A percentile compares a stretch with the other conserved stretches of the same genome.
These are phyloP conservation scores for Stentor roeselii DNA, from an alignment of 73 alveolate genomes.

Conservation along the genomic window DNA sequence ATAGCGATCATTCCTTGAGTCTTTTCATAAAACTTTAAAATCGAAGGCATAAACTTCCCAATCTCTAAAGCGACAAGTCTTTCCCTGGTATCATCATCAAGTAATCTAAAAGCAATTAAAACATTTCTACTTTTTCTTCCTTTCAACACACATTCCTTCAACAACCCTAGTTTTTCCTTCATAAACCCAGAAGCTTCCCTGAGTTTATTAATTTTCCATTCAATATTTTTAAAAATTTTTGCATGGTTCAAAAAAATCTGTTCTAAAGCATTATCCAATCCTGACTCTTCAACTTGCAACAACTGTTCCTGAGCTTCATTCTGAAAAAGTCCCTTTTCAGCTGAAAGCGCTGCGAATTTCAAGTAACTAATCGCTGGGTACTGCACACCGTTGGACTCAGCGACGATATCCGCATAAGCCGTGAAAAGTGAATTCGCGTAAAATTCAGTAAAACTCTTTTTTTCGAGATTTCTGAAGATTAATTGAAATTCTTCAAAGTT, in stretches of 20 bases:
- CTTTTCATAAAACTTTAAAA: neutral
- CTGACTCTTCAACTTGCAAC: neutral
- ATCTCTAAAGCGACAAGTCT: neutral
- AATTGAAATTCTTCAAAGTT: neutral
- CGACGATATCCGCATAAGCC: conserved; percentile 1
- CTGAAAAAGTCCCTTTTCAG: neutral
- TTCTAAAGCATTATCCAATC: neutral
- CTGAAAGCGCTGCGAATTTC: neutral
- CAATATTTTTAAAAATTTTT: neutral
- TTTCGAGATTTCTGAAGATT: neutral
- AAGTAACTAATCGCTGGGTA: neutral
- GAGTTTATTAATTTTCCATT: neutral
- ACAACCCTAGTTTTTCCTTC: neutral
- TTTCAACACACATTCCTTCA: neutral
- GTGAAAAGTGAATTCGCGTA: neutral
- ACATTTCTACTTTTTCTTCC: neutral
- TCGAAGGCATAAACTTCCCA: neutral
- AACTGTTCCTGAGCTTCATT: neutral
- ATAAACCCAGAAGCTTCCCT: neutral
- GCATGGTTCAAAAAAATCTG: neutral
- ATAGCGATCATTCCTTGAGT: neutral
- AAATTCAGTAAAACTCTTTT: neutral
- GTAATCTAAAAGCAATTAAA: conserved; percentile 4
- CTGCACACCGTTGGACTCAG: neutral
- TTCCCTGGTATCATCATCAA: conserved; percentile 11